phyloP scores from a whole-genome alignment of 352 stramenopile genomes.

The Globisporangium radiosum region DNA sequence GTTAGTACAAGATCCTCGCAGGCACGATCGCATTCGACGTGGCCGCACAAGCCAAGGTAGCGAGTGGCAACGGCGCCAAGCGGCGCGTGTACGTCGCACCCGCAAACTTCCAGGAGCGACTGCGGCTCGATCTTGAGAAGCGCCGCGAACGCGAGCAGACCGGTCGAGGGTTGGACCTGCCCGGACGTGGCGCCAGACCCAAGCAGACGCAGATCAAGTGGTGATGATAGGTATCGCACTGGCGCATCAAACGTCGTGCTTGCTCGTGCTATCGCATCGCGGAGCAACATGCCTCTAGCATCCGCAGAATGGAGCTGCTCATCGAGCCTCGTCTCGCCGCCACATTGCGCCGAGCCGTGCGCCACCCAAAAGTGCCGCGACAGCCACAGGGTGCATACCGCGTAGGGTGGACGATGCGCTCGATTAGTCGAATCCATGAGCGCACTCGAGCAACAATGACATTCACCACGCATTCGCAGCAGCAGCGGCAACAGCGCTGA shows the following conservation, averaged over 20 bases:
- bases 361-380: no score
- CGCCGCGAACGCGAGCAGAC: slow-evolving; percentile 23
- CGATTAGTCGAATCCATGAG: no score
- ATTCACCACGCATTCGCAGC: no score
- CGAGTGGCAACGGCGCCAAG: neutral
- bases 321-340: no score
- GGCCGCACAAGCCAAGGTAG: neutral
- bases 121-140: slow-evolving; percentile 36
- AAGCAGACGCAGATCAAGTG: slow-evolving; percentile 3
- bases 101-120: slow-evolving; percentile 34
- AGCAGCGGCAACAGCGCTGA: no score
- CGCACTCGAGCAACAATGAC: no score
- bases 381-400: no score
- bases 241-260: neutral
- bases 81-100: slow-evolving; percentile 5
- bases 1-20: slow-evolving; percentile 3
- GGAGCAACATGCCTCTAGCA: no score
- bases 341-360: no score
- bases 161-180: neutral
- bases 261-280: no score
- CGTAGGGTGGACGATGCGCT: no score
- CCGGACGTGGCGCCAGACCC: neutral
- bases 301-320: no score
- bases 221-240: neutral
- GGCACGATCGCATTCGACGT: neutral